These are phyloP conservation scores for Zelonia costaricensis DNA, from an alignment of 208 protist genomes.

Conservation along the genomic window DNA sequence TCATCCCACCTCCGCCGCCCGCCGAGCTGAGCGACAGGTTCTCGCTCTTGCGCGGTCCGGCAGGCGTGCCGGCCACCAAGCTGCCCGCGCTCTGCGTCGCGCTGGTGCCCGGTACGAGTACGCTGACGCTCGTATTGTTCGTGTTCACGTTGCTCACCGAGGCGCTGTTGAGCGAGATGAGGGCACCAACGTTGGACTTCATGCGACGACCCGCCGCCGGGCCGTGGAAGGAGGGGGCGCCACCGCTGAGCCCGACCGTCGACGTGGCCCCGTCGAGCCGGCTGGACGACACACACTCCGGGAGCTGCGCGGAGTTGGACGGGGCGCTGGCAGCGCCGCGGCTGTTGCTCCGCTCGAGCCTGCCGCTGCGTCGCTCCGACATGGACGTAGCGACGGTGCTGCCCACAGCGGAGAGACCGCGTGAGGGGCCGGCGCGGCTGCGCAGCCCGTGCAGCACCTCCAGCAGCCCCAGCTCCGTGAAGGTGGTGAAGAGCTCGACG, in stretches of 20 bases:
- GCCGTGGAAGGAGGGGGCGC: background rate
- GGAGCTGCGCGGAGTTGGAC: background rate
- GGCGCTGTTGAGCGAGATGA: conserved; percentile 1
- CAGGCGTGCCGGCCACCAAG: no score
- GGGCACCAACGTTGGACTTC: conserved; percentile 9
- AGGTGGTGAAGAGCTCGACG: conserved; percentile 58
- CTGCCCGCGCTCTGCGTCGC: background rate
- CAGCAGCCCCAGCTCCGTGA: conserved; percentile 64
- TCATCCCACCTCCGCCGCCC: conserved; percentile 1
- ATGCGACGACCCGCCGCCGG: conserved; percentile 14
- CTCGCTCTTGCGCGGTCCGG: no score
- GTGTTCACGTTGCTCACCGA: background rate
- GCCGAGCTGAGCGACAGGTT: conserved; percentile 11
- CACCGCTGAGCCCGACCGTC: background rate
- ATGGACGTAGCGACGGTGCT: no score
- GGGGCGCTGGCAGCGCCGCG: background rate
- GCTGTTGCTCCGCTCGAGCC: background rate
- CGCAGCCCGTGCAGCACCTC: conserved; percentile 17
- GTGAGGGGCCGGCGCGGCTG: background rate
- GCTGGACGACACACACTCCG: background rate
- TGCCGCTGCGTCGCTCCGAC: background rate
- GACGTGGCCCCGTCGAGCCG: background rate
- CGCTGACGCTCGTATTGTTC: conserved; percentile 7
- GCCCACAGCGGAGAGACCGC: no score
- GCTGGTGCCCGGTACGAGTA: background rate